phyloP scores from a whole-genome alignment of 192 early-diverging fungal genomes.

The Helicostylum pulchrum region DNA sequence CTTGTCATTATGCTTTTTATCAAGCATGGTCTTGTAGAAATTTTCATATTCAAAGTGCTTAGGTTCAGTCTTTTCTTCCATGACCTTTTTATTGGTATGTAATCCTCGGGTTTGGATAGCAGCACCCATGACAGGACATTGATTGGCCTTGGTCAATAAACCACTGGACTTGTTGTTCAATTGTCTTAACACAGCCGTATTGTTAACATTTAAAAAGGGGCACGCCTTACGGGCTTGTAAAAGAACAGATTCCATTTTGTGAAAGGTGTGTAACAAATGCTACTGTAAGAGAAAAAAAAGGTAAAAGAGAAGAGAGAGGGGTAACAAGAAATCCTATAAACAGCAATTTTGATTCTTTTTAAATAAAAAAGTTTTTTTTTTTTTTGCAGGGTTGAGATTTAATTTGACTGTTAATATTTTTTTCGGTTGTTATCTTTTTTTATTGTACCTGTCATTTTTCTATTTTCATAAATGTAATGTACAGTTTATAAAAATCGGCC shows the following conservation, averaged over 20 bases:
- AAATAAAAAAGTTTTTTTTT: no score
- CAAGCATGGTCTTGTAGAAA: slow-evolving; percentile 77
- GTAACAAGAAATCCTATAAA: background rate
- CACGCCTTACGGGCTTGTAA: slow-evolving; percentile 50
- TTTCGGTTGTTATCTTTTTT: no score
- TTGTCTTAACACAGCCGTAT: slow-evolving; percentile 51
- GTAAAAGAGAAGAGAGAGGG: background rate
- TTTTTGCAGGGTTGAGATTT: no score
- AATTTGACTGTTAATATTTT: no score
- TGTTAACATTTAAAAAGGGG: slow-evolving; percentile 72
- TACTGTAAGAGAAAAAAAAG: background rate
- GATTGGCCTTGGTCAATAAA: slow-evolving; percentile 56
- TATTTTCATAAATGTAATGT: no score
- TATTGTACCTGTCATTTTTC: no score
- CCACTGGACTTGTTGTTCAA: slow-evolving; percentile 28
- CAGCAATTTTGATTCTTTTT: no score
- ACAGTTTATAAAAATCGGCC: no score
- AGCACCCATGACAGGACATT: slow-evolving; percentile 78
- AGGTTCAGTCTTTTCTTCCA: background rate
- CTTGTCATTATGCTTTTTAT: slow-evolving; percentile 96
- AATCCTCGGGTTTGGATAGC: slow-evolving; percentile 60
- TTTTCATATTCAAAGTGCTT: slow-evolving; percentile 85
- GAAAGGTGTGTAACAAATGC: background rate
- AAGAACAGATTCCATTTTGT: slow-evolving; percentile 37
- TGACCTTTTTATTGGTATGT: slow-evolving; percentile 18